Base-by-base conservation (phyloP, 2,329 filamentous ascomycete genomes). In the Monosporascus sp. region DNA sequence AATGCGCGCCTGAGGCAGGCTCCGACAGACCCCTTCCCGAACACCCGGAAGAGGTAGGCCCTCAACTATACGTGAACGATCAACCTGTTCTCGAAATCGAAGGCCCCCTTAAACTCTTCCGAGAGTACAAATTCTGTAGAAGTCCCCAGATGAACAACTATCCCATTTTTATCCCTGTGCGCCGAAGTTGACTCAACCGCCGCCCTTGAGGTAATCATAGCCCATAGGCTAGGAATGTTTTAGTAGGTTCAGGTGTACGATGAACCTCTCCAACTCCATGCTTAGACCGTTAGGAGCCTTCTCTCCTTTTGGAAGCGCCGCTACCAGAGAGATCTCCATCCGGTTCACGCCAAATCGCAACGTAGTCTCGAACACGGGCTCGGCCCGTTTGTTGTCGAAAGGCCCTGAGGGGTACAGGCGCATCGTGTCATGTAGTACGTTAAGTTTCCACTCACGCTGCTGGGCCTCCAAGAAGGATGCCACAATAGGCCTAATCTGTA, bases 261-360 rank as follows among this genome's bases (percentile, higher is more conserved):
- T 90, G 53, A 91, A 79, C 62, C 87, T 87, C 73, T 97, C 91
- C 57, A 92, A 75, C 66, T 94, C 90, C 37, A 87, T 81, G 57
- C 86, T 82, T 9, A 84, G 76, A 0, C 82, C 85, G 26, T 78
- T 78, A 0, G 77, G 73, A 38, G 79, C 72, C 56, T 79, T 83
- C 64, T 83, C 76, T 20, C 78, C 81, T 62, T 77, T 82, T 1
- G 81, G 83, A 44, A 90, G 78, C 7, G 86, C 85, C 1, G 88
- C 89, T 58, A 91, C 83, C 54, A 93, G 77, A 63, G 93, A 88
- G 7, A 95, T 79, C 62, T 91, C 87, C 49, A 96, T 81, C 46
- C 86, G 81, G 61, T 94, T 96, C 49, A 91, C 79, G 7, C 90
- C 91, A 2, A 82, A 80, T 26, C 82, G 79, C 27, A 96, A 74